phyloP scores from a whole-genome alignment of 1,284 basidiomycete genomes.

The Heliocybe sulcata region DNA sequence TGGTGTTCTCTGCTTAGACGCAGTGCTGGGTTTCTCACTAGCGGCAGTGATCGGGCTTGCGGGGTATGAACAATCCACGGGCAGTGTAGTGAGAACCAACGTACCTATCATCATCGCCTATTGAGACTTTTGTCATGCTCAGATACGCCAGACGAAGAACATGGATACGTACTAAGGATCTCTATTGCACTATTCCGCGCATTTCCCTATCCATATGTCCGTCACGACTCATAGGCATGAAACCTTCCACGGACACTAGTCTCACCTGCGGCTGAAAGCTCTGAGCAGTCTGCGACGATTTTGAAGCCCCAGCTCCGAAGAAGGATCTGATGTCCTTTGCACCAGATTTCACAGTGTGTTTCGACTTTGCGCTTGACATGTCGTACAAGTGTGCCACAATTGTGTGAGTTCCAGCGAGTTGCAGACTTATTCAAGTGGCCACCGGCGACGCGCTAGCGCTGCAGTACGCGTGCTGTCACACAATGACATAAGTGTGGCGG shows the following conservation, averaged over 20 bases:
- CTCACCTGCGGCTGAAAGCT: background rate
- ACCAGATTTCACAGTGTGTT: slow-evolving; percentile 15
- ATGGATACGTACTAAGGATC: slow-evolving; percentile 20
- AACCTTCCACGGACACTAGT: background rate
- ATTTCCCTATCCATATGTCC: background rate
- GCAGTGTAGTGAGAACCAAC: background rate
- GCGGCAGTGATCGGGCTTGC: background rate
- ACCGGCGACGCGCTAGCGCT: too few relatives aligned
- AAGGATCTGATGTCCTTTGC: slow-evolving; percentile 39
- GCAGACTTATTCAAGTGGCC: too few relatives aligned
- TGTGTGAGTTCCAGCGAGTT: too few relatives aligned
- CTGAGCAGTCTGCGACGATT: background rate
- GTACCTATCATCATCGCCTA: slow-evolving; percentile 11
- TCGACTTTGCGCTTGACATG: slow-evolving; percentile 5
- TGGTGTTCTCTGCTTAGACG: background rate
- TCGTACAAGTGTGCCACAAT: too few relatives aligned
- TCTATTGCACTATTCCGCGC: slow-evolving; percentile 4
- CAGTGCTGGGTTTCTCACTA: background rate
- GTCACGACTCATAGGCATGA: slow-evolving; percentile 1
- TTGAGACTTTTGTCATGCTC: slow-evolving; percentile 5
- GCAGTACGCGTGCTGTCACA: too few relatives aligned
- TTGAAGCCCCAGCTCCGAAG: slow-evolving; percentile 22
- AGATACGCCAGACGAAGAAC: background rate
- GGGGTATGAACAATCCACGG: background rate
- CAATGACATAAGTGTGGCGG: too few relatives aligned